Conservation (phyloP, 2,329 filamentous ascomycete genomes). For the Rachicladosporium sp. region DNA sequence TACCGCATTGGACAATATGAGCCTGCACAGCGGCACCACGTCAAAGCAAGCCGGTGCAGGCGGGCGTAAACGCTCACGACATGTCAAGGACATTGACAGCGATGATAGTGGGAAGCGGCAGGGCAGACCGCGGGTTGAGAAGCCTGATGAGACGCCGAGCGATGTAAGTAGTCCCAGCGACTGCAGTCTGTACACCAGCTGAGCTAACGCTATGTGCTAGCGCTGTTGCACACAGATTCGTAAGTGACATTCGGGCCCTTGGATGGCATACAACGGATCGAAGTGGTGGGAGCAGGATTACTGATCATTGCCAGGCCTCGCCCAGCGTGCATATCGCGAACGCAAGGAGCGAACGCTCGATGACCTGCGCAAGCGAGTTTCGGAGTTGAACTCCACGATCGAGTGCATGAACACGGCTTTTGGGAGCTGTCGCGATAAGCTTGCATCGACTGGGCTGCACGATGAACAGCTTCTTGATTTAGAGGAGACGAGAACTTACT, state of each 20-base stretch:
- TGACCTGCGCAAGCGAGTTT: constrained; percentile 57
- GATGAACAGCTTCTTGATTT: constrained; percentile 12
- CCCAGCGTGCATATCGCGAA: constrained; percentile 72
- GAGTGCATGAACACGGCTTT: constrained; percentile 65
- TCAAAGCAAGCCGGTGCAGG: too few species aligned
- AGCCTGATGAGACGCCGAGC: constrained; percentile 63
- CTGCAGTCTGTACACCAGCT: too few species aligned
- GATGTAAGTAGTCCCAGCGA: too few species aligned
- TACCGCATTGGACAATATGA: too few species aligned
- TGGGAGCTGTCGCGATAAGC: constrained; percentile 27
- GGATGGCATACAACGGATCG: too few species aligned
- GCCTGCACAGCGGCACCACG: too few species aligned
- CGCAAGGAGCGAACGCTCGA: constrained; percentile 75
- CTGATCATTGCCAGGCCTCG: constrained; percentile 30
- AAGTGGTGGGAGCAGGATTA: too few species aligned
- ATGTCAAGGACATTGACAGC: constrained; percentile 4
- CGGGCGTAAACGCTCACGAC: too few species aligned
- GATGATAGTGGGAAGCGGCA: constrained; percentile 38
- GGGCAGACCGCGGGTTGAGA: constrained; percentile 63
- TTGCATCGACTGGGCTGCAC: constrained; percentile 9
- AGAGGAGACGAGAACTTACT: constrained; percentile 7
- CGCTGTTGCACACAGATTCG: constrained; percentile 78
- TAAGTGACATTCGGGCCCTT: constrained; percentile 11
- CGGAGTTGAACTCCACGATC: constrained; percentile 55
- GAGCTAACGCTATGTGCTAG: constrained; percentile 28